Conservation (phyloP, 2,329 filamentous ascomycete species). For the Aspergillus proliferans region DNA sequence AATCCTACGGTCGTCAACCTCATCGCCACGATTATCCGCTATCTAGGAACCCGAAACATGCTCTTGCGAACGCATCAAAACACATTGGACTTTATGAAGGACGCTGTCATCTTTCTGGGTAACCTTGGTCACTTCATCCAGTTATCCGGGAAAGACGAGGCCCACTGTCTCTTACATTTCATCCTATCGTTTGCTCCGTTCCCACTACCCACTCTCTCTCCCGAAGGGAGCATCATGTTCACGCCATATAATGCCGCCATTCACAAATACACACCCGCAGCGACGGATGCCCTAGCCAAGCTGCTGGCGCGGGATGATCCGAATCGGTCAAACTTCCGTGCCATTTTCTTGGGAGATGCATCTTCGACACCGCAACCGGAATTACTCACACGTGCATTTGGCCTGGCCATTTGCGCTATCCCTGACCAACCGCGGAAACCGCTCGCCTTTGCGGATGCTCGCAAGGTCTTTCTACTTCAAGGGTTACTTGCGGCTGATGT, state of each 20-base stretch:
- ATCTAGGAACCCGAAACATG: constrained; percentile 83
- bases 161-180: constrained; percentile 78
- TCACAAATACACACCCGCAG: constrained; percentile 83
- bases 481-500: constrained; percentile 87
- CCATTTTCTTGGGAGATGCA: constrained; percentile 70
- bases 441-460: constrained; percentile 66
- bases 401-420: constrained; percentile 74
- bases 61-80: constrained; percentile 75
- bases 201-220: constrained; percentile 57
- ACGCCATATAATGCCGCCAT: constrained; percentile 70
- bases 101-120: constrained; percentile 79
- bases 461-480: constrained; percentile 88
- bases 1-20: constrained; percentile 75
- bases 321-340: constrained; percentile 76
- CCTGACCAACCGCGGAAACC: constrained; percentile 63
- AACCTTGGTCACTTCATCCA: constrained; percentile 78
- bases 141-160: constrained; percentile 79
- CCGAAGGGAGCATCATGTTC: constrained; percentile 60
- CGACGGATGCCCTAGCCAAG: constrained; percentile 86
- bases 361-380: constrained; percentile 62
- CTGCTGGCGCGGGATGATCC: constrained; percentile 88
- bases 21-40: constrained; percentile 73
- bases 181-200: constrained; percentile 82
- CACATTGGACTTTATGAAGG: constrained; percentile 95
- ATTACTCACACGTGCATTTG: constrained; percentile 80